Base-by-base conservation (phyloP, 2,329 filamentous ascomycete genomes). In the Pestalotiopsis sp. region DNA sequence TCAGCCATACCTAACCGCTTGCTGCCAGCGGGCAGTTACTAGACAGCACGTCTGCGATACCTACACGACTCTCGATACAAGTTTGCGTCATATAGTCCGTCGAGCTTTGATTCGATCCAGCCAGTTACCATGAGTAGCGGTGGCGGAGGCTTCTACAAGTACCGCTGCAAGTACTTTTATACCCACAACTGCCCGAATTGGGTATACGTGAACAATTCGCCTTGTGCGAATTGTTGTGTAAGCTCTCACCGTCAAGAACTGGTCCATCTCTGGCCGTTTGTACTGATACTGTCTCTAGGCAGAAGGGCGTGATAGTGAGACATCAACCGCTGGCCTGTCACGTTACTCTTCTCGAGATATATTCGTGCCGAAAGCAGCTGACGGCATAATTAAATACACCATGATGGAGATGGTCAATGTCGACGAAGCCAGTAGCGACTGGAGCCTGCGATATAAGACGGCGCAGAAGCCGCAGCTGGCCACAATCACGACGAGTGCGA, bases 101-200 rank as follows among this genome's bases (percentile, higher is more conserved):
- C 20, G 12, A 64, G 14, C 39, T 52, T n/a, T 12, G 4, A 36
- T 7, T 36, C 36, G 12, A 27, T 11, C 13, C 12, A 38, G 12
- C 13, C 9, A 31, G 55, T 23, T 64, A 74, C 60, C 13, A 82
- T 82, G 81, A 81, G 79, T 64, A 79, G 79, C 71, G 82, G 83
- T 59, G 25, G 45, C 64, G 64, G 64, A 45, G 82, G 82, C 49
- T 85, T 82, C 70, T 87, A 86, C 74, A 86, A 84, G 78, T 87
- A 85, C 76, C 81, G 83, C 57, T 88, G 86, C 82, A 87, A 86
- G 77, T 85, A 87, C 79, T 87, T 85, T 72, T 82, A 82, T 68
- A 81, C 83, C 38, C 80, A 85, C 73, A 83, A 86, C 71, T 87
- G 85, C 71, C 81, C 79, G 4, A 84, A 87, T 71, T 88, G 85